Evolutionary conservation across 441 rosid species (phyloP), one percentile per base, ranked within the genome.

Genomic region (Eugenia klotzschiana): DNA sequence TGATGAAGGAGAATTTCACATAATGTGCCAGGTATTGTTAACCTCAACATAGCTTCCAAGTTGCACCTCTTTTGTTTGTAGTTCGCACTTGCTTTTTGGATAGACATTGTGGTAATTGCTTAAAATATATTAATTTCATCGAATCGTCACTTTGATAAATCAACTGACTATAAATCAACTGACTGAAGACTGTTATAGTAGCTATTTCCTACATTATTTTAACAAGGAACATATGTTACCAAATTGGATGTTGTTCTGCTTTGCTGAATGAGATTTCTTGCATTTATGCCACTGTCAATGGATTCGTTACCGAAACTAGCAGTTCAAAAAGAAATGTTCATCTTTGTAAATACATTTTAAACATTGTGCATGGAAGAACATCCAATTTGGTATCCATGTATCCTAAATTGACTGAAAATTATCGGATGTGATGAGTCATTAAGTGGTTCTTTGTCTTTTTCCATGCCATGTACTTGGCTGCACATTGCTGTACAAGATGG

Each of bases 1-100:
- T 43, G 98, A 95, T 91, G 98, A 97, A 56, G 99, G 99, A 86
- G 98, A 97, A 89, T 97, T 94, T 90, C 99, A 97, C 84, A 89
- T 97, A 22, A 97, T 97, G 98, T 97, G 99, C 88, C 99, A 95
- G 98, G 99, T 92, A 91, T 51, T 79, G 51, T 69, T n/a, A 69
- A 51, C 57, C 15, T 51, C 23, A 50, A 49, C 60, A 54, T 29
- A 37, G 41, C 23, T 55, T 37, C 72, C 16, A 49, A 79, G 46
- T 37, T 82, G 46, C 49, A 27, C 40, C 60, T 56, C 51, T 29
- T 29, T 43, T 33, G 53, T 16, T 73, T 41, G 37, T 29, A 33
- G 54, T 50, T 82, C 23, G 15, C 33, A 9, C 58, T 20, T 64
- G 50, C 20, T 72, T 60, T 82, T 33, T 50, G 58, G 57, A 50